These are phyloP conservation scores for Geoglossum glabrum DNA, from an alignment of 495 filamentous ascomycete species.

Conservation along the genomic window DNA sequence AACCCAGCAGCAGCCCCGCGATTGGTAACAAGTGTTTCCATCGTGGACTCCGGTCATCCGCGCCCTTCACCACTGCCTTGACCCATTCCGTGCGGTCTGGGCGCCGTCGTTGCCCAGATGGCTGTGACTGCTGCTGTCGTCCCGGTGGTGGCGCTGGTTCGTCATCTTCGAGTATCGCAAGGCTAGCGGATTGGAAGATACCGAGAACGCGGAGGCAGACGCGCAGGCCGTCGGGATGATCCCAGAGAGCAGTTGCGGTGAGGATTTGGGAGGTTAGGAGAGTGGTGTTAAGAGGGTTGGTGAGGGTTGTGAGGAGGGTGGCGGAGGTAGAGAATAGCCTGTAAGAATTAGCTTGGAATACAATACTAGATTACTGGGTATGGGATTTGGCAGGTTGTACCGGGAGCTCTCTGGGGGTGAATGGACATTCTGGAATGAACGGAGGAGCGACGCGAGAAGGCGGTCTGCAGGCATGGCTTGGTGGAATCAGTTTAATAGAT, in stretches of 20 bases:
- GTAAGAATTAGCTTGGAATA: slow-evolving; percentile 1
- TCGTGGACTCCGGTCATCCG: slow-evolving; percentile 61
- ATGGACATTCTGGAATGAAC: slow-evolving; percentile 29
- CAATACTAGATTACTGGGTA: slow-evolving; percentile 3
- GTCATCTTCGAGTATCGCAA: slow-evolving; percentile 36
- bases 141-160: slow-evolving; percentile 15
- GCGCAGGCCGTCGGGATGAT: slow-evolving; percentile 45
- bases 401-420: slow-evolving; percentile 33
- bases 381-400: slow-evolving; percentile 15
- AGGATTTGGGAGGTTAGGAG: slow-evolving; percentile 83
- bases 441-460: slow-evolving; percentile 30
- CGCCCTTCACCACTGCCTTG: slow-evolving; percentile 60
- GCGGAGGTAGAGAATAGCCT: slow-evolving; percentile 66
- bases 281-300: slow-evolving; percentile 77
- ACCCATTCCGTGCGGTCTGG: slow-evolving; percentile 60
- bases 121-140: neutral
- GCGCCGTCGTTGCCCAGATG: no score
- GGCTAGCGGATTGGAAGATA: slow-evolving; percentile 70
- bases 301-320: slow-evolving; percentile 60
- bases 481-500: neutral
- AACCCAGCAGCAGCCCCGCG: slow-evolving; percentile 63
- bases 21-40: slow-evolving; percentile 80
- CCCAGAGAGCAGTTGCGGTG: slow-evolving; percentile 72
- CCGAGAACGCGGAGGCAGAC: slow-evolving; percentile 59
- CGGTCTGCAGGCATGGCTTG: slow-evolving; percentile 25